These are phyloP conservation scores for Solanum paucissectum DNA, from an alignment of 257 asterid species.

Conservation along the genomic window DNA sequence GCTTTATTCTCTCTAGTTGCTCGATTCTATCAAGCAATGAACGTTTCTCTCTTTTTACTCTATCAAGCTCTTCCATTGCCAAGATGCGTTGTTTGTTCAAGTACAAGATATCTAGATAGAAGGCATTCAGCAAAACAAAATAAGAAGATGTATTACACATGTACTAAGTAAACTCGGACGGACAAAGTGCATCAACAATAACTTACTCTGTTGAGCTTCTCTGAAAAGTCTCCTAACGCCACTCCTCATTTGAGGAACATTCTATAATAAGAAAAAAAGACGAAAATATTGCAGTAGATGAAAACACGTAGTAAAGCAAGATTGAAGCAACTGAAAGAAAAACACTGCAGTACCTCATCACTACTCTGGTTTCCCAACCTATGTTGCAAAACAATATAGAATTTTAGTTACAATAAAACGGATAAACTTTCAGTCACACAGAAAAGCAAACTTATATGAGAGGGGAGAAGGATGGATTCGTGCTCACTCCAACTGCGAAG, in stretches of 20 bases:
- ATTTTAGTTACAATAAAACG: background rate
- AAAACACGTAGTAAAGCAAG: background rate
- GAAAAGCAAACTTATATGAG: background rate
- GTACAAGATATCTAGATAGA: constrained; percentile 50
- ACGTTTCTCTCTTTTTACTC: constrained; percentile 42
- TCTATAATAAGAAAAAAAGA: constrained; percentile 15
- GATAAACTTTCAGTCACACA: background rate
- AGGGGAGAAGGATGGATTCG: background rate
- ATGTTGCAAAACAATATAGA: constrained; percentile 3
- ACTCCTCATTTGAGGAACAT: constrained; percentile 11
- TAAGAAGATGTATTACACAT: background rate
- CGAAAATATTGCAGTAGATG: background rate
- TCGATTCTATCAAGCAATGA: constrained; percentile 39
- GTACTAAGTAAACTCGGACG: background rate
- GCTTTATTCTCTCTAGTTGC: constrained; percentile 36
- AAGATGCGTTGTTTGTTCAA: constrained; percentile 62
- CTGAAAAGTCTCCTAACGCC: constrained; percentile 51
- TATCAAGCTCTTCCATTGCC: constrained; percentile 64
- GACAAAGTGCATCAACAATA: background rate
- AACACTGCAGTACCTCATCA: constrained; percentile 14
- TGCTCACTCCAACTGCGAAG: background rate
- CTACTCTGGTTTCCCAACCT: constrained; percentile 32
- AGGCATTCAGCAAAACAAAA: constrained; percentile 8
- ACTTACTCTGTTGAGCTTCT: constrained; percentile 72
- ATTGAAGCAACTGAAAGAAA: constrained; percentile 15